Conservation (phyloP, 202 grass and related monocot species). For the Dendrocalamus latiflorus region DNA sequence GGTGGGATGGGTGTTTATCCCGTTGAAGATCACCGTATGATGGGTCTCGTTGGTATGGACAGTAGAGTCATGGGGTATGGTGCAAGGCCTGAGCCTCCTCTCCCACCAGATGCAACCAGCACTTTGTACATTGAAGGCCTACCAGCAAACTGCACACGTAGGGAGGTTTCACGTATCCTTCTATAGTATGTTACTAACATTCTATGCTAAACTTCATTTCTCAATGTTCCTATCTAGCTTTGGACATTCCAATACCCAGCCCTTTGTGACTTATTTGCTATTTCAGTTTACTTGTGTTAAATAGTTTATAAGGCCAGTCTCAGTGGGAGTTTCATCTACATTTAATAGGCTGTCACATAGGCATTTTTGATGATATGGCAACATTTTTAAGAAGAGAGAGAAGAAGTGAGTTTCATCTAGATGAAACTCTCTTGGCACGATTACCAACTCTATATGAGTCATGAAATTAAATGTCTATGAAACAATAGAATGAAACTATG, state of each 20-base stretch:
- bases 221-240: background rate
- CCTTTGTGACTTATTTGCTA: background rate
- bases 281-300: background rate
- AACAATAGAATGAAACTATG: no score
- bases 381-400: no score
- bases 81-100: slow-evolving; percentile 59
- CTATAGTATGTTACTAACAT: background rate
- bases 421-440: no score
- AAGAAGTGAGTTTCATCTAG: no score
- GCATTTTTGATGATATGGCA: no score
- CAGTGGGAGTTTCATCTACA: no score
- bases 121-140: slow-evolving; percentile 92
- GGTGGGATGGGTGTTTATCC: slow-evolving; percentile 52
- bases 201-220: background rate
- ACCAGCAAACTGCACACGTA: slow-evolving; percentile 83
- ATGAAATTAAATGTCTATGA: no score
- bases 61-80: slow-evolving; percentile 51
- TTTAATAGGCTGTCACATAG: no score
- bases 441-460: no score
- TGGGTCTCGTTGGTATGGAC: slow-evolving; percentile 52
- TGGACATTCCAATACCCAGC: background rate
- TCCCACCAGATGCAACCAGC: slow-evolving; percentile 83
- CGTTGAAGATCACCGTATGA: slow-evolving; percentile 51
- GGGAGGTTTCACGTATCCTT: slow-evolving; percentile 99
- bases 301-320: no score